Base-by-base conservation (phyloP, 495 filamentous ascomycete genomes). In the Penicillium bovifimosum region DNA sequence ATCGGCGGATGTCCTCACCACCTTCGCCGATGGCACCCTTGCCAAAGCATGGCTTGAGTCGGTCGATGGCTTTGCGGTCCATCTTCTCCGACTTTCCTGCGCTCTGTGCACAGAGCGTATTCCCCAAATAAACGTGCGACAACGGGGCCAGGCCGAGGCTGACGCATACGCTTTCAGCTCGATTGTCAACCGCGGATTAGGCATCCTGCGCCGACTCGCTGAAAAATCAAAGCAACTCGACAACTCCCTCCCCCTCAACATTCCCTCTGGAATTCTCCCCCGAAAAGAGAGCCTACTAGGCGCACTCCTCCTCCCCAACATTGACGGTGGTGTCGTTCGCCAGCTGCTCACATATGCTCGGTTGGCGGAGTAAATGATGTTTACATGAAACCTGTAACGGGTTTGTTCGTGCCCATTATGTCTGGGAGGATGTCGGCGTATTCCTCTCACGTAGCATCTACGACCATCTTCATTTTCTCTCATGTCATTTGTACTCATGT, bases 31-130 rank as follows among this genome's bases (percentile, higher is more conserved):
- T 56, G 79, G 73, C 20, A 72, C 77, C 8, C 75, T 96, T 11
- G 86, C 91, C n/a, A 79, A 82, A 39, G 72, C 77, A 2, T 98
- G 93, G 93, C 80, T 97, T 14, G 80, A 85, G 14, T 90, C 87
- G 13, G 83, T 86, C 33, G 90, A 95, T 63, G 89, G 89, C 1
- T 95, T 96, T 65, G 87, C 89, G 3, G 77, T 86, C 46, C 88
- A 85, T 63, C 77, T 96, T 5, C 78, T 92, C 42, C 72, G 80
- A 16, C 74, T 96, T 5, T 80, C 88, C 9, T 83, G 84, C 38
- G 66, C 83, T 5, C 71, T 96, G 9, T 88, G 85, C 58, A 76
- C 76, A 3, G 81, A 87, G 73, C 60, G 71, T 47, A 51, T 75
- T 49, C 68, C 73, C 8, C 67, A 69, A 35, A 62, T 66, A 27